Conservation (phyloP, 768 basidiomycete species). For the Amanita polypyramis region DNA sequence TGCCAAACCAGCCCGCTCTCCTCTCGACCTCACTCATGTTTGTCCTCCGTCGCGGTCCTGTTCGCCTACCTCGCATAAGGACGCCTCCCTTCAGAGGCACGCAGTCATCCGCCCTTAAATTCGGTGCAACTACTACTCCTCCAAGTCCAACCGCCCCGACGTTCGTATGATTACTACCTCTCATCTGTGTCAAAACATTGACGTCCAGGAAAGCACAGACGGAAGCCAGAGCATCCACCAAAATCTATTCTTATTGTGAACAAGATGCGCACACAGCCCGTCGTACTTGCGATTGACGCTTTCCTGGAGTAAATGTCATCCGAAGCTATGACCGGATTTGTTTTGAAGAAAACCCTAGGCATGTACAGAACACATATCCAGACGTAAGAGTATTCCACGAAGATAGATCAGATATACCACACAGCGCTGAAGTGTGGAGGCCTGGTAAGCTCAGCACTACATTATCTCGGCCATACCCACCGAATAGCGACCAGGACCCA, state of each 20-base stretch:
- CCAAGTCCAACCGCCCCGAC: constrained; percentile 15
- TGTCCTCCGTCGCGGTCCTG: constrained; percentile 1
- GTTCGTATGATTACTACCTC: constrained; percentile 15
- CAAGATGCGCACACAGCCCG: constrained; percentile 69
- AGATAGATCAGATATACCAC: constrained; percentile 54
- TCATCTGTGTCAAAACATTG: constrained; percentile 12
- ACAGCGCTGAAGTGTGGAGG: constrained; percentile 55
- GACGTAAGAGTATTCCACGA: constrained; percentile 58
- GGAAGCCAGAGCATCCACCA: constrained; percentile 26
- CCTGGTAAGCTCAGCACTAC: constrained; percentile 32
- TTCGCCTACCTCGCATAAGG: neutral
- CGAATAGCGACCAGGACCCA: constrained; percentile 23
- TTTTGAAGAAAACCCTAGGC: constrained; percentile 24
- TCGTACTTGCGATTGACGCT: constrained; percentile 65
- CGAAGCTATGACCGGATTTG: constrained; percentile 10
- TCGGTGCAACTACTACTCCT: constrained; percentile 8
- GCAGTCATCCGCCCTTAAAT: neutral
- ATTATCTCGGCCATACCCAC: neutral
- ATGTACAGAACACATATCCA: constrained; percentile 47
- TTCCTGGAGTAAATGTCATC: constrained; percentile 42
- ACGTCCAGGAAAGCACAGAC: constrained; percentile 27
- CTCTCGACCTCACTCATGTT: neutral
- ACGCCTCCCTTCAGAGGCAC: neutral
- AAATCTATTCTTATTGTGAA: constrained; percentile 69
- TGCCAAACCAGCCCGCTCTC: constrained; percentile 5